phyloP scores from a whole-genome alignment of 2,329 filamentous ascomycete species.

The Corynespora cassiicola region DNA sequence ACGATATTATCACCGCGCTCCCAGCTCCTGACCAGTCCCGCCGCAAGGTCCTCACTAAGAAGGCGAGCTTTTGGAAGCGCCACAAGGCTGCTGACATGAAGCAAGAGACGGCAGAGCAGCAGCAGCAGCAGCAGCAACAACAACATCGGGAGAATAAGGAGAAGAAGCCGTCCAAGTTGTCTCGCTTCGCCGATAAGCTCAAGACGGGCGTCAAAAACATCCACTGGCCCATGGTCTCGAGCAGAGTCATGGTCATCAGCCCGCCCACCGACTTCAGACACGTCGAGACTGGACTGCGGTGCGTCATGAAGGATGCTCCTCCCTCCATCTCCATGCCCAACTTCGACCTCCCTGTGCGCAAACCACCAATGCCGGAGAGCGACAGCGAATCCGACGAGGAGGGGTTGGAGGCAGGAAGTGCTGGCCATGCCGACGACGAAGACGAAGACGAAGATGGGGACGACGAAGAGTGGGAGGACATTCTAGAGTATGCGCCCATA shows the following conservation, averaged over 20 bases:
- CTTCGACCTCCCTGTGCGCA: neutral
- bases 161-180: conserved; percentile 8
- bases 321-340: neutral
- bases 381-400: conserved; percentile 1
- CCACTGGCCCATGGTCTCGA: too few species aligned
- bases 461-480: too few species aligned
- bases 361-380: neutral
- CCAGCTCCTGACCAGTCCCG: conserved; percentile 2
- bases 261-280: conserved; percentile 18
- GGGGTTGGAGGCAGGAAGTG: neutral
- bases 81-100: neutral
- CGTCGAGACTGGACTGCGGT: conserved; percentile 4
- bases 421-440: too few species aligned
- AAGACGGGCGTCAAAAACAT: too few species aligned
- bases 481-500: too few species aligned
- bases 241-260: conserved; percentile 20
- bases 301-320: too few species aligned
- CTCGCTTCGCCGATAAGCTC: conserved; percentile 4
- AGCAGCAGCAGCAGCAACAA: neutral
- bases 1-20: conserved; percentile 20
- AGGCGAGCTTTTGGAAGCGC: neutral
- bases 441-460: too few species aligned
- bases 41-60: neutral
- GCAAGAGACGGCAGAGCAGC: neutral
- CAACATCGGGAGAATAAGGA: conserved; percentile 3